Conservation (phyloP, 1,139 yeast genomes). For the Candida glucosophila region DNA sequence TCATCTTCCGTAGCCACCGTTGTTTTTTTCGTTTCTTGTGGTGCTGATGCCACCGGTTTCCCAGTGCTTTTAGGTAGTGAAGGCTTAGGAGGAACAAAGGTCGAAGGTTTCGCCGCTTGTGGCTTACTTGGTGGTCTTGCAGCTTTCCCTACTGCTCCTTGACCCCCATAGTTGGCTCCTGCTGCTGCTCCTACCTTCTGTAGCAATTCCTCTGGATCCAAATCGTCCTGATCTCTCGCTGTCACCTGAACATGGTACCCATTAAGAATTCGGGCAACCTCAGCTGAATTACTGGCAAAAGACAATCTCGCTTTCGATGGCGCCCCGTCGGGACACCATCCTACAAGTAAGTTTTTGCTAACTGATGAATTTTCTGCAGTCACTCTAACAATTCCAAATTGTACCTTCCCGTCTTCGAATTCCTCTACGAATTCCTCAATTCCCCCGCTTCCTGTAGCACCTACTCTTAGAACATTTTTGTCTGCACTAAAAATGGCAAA, state of each 20-base stretch:
- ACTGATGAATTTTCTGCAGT: slow-evolving; percentile 87
- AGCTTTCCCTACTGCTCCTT: slow-evolving; percentile 13
- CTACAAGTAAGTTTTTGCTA: slow-evolving; percentile 71
- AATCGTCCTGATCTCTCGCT: slow-evolving; percentile 89
- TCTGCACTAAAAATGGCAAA: slow-evolving; percentile 63
- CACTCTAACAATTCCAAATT: slow-evolving; percentile 84
- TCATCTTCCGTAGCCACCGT: slow-evolving; percentile 33
- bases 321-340: slow-evolving; percentile 93
- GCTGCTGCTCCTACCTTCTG: slow-evolving; percentile 82
- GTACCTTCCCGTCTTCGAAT: slow-evolving; percentile 83
- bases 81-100: slow-evolving; percentile 11
- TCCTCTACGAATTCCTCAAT: slow-evolving; percentile 72
- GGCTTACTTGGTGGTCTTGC: slow-evolving; percentile 15
- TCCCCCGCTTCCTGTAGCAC: slow-evolving; percentile 52
- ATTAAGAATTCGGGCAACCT: slow-evolving; percentile 55
- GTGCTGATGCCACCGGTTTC: slow-evolving; percentile 23
- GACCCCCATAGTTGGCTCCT: slow-evolving; percentile 87
- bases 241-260: slow-evolving; percentile 95
- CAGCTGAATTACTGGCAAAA: slow-evolving; percentile 69
- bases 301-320: slow-evolving; percentile 67
- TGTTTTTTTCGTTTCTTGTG: slow-evolving; percentile 10
- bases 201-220: slow-evolving; percentile 69
- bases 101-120: slow-evolving; percentile 14
- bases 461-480: slow-evolving; percentile 47
- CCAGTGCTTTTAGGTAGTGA: slow-evolving; percentile 33